phyloP scores from a whole-genome alignment of 495 filamentous ascomycete species.

The Penicillium verhagenii region DNA sequence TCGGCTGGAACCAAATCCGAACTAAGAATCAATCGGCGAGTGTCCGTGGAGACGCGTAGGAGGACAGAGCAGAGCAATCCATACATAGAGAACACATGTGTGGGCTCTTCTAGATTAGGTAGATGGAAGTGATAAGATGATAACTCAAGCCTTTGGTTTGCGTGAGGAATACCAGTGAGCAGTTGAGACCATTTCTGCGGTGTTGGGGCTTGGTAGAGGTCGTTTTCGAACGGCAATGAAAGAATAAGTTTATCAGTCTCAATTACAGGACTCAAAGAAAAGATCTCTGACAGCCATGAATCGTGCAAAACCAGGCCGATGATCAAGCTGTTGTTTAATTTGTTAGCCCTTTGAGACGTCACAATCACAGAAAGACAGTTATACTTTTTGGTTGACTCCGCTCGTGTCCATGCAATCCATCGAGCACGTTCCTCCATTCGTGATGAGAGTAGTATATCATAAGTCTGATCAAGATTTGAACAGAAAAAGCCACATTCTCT shows the following conservation, averaged over 20 bases:
- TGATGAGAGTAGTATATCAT: not conserved
- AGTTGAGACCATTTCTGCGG: not conserved
- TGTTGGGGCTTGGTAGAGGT: slow-evolving; percentile 1
- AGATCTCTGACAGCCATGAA: slow-evolving; percentile 11
- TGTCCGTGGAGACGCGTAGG: slow-evolving; percentile 8
- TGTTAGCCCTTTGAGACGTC: too few relatives aligned
- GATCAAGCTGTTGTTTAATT: slow-evolving; percentile 3
- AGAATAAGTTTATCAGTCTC: not conserved
- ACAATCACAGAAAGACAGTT: not conserved
- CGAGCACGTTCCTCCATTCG: not conserved
- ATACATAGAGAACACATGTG: slow-evolving; percentile 10
- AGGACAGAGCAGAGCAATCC: slow-evolving; percentile 10
- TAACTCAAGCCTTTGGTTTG: slow-evolving; percentile 1
- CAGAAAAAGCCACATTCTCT: slow-evolving; percentile 5
- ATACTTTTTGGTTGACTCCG: slow-evolving; percentile 11
- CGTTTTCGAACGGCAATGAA: not conserved
- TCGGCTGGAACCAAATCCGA: slow-evolving; percentile 1
- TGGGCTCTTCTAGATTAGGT: not conserved
- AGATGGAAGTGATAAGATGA: slow-evolving; percentile 1
- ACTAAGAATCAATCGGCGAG: slow-evolving; percentile 1
- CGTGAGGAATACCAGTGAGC: not conserved
- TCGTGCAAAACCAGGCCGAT: slow-evolving; percentile 13
- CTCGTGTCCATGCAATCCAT: slow-evolving; percentile 11
- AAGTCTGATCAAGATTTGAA: not conserved
- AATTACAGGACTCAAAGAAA: slow-evolving; percentile 1